A percentile compares a stretch with the other conserved stretches of the same genome.
Evolutionary conservation across 1,139 yeast genomes (phyloP).

Genomic region (Tardiomyces depauwii): DNA sequence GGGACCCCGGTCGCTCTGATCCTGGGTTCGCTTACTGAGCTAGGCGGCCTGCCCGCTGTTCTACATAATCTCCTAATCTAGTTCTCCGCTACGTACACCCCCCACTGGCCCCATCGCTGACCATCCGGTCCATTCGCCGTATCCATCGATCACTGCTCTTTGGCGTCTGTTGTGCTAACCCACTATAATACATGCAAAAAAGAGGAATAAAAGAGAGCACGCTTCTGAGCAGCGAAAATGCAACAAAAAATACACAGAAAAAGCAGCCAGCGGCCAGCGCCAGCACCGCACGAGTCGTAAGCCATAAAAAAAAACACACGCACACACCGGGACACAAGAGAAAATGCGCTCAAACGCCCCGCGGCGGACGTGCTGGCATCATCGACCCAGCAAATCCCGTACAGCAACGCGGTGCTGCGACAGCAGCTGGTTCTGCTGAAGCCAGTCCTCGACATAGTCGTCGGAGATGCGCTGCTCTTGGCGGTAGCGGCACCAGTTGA

Average conservation of each 20-base stretch:
- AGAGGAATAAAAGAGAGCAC: background rate
- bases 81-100: too few species aligned
- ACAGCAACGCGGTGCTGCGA: background rate
- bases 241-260: background rate
- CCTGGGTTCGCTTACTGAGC: too few species aligned
- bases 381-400: background rate
- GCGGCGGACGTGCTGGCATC: too few species aligned
- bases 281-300: background rate
- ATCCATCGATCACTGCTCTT: background rate
- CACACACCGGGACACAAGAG: too few species aligned
- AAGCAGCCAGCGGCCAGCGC: background rate
- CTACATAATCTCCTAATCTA: too few species aligned
- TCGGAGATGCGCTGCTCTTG: conserved; percentile 18
- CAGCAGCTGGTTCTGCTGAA: conserved; percentile 15
- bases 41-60: too few species aligned
- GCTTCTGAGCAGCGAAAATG: background rate
- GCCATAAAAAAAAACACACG: background rate
- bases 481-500: conserved; percentile 17
- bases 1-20: too few species aligned
- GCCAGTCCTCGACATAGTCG: conserved; percentile 22
- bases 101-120: too few species aligned
- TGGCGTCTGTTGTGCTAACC: background rate
- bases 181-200: background rate
- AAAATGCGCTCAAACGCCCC: too few species aligned
- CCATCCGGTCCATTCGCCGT: too few species aligned